phyloP scores from a whole-genome alignment of 73 alveolate species.

The Blepharisma stoltei region DNA sequence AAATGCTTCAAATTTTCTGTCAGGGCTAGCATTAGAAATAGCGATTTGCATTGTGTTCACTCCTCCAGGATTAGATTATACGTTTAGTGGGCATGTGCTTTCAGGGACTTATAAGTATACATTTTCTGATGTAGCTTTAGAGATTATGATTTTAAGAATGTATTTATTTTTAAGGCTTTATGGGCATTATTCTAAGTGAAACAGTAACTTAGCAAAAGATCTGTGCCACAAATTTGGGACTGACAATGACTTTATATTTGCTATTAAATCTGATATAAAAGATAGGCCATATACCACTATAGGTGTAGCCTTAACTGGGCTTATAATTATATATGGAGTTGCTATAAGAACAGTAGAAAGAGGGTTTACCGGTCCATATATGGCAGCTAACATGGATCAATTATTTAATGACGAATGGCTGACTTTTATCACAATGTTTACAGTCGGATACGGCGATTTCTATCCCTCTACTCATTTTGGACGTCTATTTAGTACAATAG shows the following conservation, averaged over 20 bases:
- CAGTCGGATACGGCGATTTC: slow-evolving; percentile 76
- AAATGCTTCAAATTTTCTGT: not conserved
- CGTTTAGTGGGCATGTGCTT: not conserved
- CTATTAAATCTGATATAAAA: slow-evolving; percentile 53
- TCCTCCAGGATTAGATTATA: not conserved
- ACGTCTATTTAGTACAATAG: slow-evolving; percentile 42
- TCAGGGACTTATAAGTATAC: slow-evolving; percentile 27
- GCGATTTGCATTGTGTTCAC: not conserved
- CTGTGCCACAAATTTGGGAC: slow-evolving; percentile 35
- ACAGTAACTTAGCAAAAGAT: slow-evolving; percentile 36
- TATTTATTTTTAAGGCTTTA: slow-evolving; percentile 43
- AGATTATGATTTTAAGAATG: slow-evolving; percentile 34
- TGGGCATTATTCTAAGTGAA: slow-evolving; percentile 54
- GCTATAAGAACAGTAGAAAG: slow-evolving; percentile 42
- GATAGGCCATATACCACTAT: slow-evolving; percentile 47
- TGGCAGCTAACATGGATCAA: slow-evolving; percentile 25
- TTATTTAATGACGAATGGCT: slow-evolving; percentile 56
- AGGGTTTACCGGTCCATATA: not conserved
- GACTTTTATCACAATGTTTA: slow-evolving; percentile 64
- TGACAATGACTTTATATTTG: slow-evolving; percentile 34
- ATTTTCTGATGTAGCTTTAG: slow-evolving; percentile 32
- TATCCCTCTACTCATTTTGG: slow-evolving; percentile 74
- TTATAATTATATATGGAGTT: slow-evolving; percentile 30
- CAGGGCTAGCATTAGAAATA: not conserved
- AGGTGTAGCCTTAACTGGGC: slow-evolving; percentile 21